These are phyloP conservation scores for Suillus ampliporus DNA, from an alignment of 768 basidiomycete genomes.

Conservation along the genomic window DNA sequence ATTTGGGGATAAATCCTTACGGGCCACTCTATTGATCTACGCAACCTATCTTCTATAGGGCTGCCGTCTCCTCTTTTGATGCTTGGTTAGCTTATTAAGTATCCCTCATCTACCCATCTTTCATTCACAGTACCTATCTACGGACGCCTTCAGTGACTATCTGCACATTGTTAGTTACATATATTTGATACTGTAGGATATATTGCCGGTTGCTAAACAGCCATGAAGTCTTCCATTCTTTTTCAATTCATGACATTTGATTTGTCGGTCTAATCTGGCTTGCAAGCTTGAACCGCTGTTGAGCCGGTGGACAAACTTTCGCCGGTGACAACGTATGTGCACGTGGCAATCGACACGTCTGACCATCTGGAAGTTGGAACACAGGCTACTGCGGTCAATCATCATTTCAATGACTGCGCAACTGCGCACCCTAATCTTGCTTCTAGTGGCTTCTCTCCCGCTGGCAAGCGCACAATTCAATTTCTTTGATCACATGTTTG, in stretches of 20 bases:
- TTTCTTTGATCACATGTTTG: slow-evolving; percentile 83
- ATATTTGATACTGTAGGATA: neutral
- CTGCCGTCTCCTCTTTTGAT: neutral
- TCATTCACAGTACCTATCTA: neutral
- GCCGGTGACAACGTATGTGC: neutral
- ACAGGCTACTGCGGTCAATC: neutral
- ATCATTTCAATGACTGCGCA: slow-evolving; percentile 20
- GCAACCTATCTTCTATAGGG: neutral
- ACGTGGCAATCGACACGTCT: slow-evolving; percentile 8
- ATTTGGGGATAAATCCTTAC: neutral
- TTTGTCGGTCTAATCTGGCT: neutral
- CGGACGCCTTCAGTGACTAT: neutral
- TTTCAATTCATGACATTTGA: neutral
- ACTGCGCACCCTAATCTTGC: slow-evolving; percentile 8
- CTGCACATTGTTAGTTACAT: slow-evolving; percentile 2
- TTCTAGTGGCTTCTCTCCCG: slow-evolving; percentile 28
- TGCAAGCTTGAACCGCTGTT: too few relatives aligned
- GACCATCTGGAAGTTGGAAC: neutral
- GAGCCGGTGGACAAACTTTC: neutral
- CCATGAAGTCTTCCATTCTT: neutral
- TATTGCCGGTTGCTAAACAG: neutral
- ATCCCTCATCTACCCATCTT: neutral
- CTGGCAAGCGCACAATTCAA: slow-evolving; percentile 69
- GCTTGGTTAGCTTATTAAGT: neutral
- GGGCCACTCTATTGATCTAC: neutral